Conservation (phyloP, 2,329 filamentous ascomycete genomes). For the Aspergillus viridinutans region DNA sequence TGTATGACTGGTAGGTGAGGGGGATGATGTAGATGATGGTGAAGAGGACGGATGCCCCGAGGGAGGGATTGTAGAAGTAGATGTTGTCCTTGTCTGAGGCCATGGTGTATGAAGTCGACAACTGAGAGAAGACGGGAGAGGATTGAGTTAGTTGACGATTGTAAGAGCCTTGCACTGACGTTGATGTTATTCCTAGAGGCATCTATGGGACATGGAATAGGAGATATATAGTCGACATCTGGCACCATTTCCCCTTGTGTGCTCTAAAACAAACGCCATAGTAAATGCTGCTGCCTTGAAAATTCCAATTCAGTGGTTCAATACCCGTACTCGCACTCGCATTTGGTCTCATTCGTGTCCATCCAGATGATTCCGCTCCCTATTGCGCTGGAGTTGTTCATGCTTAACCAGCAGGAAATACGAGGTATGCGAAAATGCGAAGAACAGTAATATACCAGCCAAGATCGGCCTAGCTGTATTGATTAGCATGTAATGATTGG, state of each 20-base stretch:
- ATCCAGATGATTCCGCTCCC: neutral
- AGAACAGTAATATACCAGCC: neutral
- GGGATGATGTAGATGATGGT: slow-evolving; percentile 40
- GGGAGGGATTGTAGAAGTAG: slow-evolving; percentile 46
- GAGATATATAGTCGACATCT: neutral
- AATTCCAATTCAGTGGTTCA: neutral
- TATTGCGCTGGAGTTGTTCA: no score
- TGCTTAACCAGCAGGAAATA: no score
- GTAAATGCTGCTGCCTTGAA: neutral
- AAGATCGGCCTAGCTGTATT: neutral
- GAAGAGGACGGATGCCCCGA: slow-evolving; percentile 41
- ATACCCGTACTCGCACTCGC: neutral
- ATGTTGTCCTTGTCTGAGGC: slow-evolving; percentile 17
- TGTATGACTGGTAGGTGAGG: slow-evolving; percentile 36
- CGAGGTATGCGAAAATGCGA: neutral
- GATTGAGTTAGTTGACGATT: no score
- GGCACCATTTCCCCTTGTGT: neutral
- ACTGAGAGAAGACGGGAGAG: no score
- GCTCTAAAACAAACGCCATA: neutral
- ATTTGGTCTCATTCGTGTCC: neutral
- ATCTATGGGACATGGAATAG: no score
- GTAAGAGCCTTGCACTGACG: no score
- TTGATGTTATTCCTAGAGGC: no score
- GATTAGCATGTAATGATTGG: neutral
- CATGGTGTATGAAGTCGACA: neutral